Base-by-base conservation (phyloP, 768 basidiomycete species). In the Tricholoma matsutake region DNA sequence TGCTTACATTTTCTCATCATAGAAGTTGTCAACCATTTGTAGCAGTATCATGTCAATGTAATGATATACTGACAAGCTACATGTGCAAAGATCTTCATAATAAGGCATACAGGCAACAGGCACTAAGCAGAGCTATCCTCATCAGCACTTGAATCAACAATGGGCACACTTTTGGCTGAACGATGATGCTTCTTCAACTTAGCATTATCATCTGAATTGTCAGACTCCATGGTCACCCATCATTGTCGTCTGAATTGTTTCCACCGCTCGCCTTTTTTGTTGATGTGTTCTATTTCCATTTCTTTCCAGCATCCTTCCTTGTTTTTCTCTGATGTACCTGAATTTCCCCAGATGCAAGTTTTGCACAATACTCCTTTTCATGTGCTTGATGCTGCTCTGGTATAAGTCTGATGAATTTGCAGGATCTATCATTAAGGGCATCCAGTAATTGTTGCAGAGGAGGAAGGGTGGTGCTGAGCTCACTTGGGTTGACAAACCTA, bases 391-490 rank as follows among this genome's bases (percentile, higher is more conserved):
- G 22, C 34, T 54, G 31, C 18, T 31, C 53, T 54, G 1, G 5
- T 35, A 25, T 54, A 54, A 54, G n/a, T n/a, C n/a, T n/a, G n/a
- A n/a, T n/a, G n/a, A n/a, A n/a, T n/a, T n/a, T n/a, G n/a, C n/a
- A n/a, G 16, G 20, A 14, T 31, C 34, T 39, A 20, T 10, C 11
- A 11, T 60, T 31, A 32, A 60, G 55, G 1, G 59, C 59, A 20
- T 60, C 28, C 25, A 41, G 22, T 11, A 56, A 54, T 32, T 28
- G 16, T 28, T 56, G 59, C 9, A 60, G 54, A 11, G 37, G 18
- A 22, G 59, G 54, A 13, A 60, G 37, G 14, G 53, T 34, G 11
- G 59, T 55, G 31, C 59, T 60, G 32, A 60, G 37, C 25, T 55
- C 41, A 54, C 39, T 60, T 29, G n/a, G n/a, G n/a, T n/a, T n/a